phyloP scores from a whole-genome alignment of 352 stramenopile species.

The Phytophthora sp. region DNA sequence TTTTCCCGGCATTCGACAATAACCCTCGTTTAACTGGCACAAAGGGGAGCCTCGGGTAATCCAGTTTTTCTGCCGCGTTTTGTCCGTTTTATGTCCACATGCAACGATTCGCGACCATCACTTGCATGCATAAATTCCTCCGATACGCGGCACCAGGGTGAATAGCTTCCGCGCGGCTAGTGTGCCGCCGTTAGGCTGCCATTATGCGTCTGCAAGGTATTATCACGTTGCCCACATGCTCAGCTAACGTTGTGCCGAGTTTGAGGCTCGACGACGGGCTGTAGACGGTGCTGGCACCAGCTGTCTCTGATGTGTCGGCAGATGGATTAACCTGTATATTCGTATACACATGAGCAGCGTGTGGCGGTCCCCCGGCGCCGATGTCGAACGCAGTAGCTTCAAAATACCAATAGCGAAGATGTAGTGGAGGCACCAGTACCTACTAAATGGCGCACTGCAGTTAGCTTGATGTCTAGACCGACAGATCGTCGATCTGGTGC shows the following conservation, averaged over 20 bases:
- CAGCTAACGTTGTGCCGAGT: neutral
- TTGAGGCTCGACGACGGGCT: neutral
- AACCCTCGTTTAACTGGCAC: no score
- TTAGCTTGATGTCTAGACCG: neutral
- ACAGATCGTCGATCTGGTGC: neutral
- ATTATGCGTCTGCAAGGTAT: neutral
- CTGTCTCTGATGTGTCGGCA: neutral
- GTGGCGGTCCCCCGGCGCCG: conserved; percentile 4
- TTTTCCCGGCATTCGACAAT: no score
- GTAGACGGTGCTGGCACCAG: neutral
- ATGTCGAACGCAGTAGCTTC: neutral
- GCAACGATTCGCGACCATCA: conserved; percentile 31
- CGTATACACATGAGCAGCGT: conserved; percentile 20
- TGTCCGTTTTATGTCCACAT: conserved; percentile 12
- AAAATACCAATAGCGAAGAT: neutral
- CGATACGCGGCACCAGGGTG: conserved; percentile 8
- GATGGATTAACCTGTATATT: conserved; percentile 17
- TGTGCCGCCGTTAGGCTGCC: neutral
- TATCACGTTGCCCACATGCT: conserved; percentile 7
- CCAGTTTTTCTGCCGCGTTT: neutral
- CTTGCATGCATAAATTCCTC: conserved; percentile 32
- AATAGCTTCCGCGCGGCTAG: conserved; percentile 47
- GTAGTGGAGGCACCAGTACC: neutral
- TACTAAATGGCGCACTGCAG: neutral
- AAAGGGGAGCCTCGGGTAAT: no score